These are phyloP conservation scores for Trichocladium antarcticum DNA, from an alignment of 495 filamentous ascomycete genomes.

Conservation along the genomic window DNA sequence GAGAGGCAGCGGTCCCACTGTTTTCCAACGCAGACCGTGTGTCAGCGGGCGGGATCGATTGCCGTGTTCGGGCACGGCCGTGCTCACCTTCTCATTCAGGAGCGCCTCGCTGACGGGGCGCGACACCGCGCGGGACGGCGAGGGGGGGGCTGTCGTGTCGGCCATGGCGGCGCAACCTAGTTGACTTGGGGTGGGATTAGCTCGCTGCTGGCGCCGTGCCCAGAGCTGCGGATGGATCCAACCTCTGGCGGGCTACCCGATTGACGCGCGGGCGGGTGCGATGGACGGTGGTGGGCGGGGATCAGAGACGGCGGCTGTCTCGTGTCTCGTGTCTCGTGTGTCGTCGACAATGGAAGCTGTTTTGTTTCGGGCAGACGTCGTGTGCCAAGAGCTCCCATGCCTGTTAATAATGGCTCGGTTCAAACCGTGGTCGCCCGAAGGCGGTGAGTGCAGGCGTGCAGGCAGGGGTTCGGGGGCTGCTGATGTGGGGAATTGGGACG, in stretches of 20 bases:
- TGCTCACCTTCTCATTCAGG: slow-evolving; percentile 89
- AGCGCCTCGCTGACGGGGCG: slow-evolving; percentile 88
- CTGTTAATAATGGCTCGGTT: slow-evolving; percentile 14
- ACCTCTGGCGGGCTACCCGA: slow-evolving; percentile 3
- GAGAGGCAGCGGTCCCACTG: slow-evolving; percentile 98
- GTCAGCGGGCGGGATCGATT: too few relatives aligned
- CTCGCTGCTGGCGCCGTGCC: background rate
- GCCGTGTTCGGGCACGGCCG: too few relatives aligned
- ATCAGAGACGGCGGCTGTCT: background rate
- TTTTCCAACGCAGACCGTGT: background rate
- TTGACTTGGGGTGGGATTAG: background rate
- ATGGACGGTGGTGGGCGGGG: background rate
- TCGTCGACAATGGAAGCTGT: slow-evolving; percentile 8
- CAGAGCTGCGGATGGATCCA: background rate
- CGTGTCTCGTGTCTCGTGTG: background rate
- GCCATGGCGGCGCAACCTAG: slow-evolving; percentile 27
- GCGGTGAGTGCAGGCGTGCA: slow-evolving; percentile 23
- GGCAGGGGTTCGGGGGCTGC: slow-evolving; percentile 1
- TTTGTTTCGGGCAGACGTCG: slow-evolving; percentile 8
- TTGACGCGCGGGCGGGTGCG: slow-evolving; percentile 2
- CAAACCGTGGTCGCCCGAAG: slow-evolving; percentile 25
- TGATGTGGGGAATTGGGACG: slow-evolving; percentile 9
- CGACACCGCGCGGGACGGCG: slow-evolving; percentile 32
- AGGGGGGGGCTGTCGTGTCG: slow-evolving; percentile 29
- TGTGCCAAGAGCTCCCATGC: slow-evolving; percentile 15